A percentile compares a stretch with the other conserved stretches of the same genome.
phyloP scores from a whole-genome alignment of 1,139 yeast species.

The Saccharomyces hybrid region DNA sequence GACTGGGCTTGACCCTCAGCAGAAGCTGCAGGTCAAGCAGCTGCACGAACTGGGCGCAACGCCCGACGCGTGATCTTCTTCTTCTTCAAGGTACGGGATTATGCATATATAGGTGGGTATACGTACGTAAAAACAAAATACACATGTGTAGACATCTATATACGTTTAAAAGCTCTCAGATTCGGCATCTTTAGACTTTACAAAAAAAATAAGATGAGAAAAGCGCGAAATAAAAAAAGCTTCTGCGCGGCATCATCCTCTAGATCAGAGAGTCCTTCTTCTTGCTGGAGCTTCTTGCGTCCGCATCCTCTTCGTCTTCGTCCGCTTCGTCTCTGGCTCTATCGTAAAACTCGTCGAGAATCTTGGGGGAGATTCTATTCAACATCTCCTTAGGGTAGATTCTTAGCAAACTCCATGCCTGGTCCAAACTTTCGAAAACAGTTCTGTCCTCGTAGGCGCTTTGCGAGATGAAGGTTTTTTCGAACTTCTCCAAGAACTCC shows the following conservation, averaged over 20 bases:
- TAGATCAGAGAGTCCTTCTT: conserved; percentile 27
- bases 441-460: conserved; percentile 95
- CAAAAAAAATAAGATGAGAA: not conserved
- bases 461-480: conserved; percentile 87
- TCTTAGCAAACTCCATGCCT: conserved; percentile 96
- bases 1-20: conserved; percentile 8
- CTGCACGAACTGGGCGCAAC: not conserved
- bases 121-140: not conserved
- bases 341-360: conserved; percentile 88
- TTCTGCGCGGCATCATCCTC: not conserved
- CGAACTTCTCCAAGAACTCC: conserved; percentile 95
- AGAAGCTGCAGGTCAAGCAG: not conserved
- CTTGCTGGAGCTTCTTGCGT: conserved; percentile 9
- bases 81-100: not conserved
- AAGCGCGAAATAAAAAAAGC: not conserved
- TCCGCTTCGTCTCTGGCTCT: conserved; percentile 69
- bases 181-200: not conserved
- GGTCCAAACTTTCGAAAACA: conserved; percentile 89
- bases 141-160: not conserved
- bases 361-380: conserved; percentile 97
- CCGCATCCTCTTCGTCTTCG: conserved; percentile 38
- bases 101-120: not conserved
- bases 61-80: not conserved
- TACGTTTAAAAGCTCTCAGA: not conserved
- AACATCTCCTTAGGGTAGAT: conserved; percentile 98